Conservation (phyloP, 306 rosid genomes). For the Quercus cerris region DNA sequence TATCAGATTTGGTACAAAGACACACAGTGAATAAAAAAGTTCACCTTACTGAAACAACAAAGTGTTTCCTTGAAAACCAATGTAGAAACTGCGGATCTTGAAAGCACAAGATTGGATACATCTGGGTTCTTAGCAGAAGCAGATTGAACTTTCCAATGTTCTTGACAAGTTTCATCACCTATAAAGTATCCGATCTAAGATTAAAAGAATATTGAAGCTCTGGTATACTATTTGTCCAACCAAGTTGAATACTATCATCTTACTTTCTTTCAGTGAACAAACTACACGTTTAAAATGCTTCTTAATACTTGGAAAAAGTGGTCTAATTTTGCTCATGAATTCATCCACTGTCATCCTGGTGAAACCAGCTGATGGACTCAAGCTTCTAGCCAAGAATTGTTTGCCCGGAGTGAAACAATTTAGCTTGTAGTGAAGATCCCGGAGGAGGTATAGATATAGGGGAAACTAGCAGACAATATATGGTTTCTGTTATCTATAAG, state of each 20-base stretch:
- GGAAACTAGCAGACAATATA: conserved; percentile 25
- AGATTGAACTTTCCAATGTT: conserved; percentile 37
- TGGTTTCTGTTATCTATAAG: background rate
- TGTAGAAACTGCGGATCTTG: conserved; percentile 27
- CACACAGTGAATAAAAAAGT: background rate
- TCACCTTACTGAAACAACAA: conserved; percentile 28
- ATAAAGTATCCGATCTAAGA: background rate
- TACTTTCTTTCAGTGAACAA: conserved; percentile 23
- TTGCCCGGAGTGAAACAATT: conserved; percentile 30
- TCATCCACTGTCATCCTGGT: conserved; percentile 22
- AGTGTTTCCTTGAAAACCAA: conserved; percentile 31
- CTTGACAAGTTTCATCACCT: conserved; percentile 32
- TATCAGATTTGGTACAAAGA: background rate
- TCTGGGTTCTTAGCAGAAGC: conserved; percentile 35
- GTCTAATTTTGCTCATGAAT: conserved; percentile 19
- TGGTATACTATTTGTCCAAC: background rate
- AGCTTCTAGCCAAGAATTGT: conserved; percentile 21
- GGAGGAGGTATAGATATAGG: conserved; percentile 32
- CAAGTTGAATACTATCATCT: background rate
- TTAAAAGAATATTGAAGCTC: background rate
- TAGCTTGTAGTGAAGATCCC: conserved; percentile 38
- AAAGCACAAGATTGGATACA: conserved; percentile 23
- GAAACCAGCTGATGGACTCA: conserved; percentile 24
- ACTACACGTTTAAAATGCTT: conserved; percentile 27
- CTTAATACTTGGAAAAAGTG: conserved; percentile 33